These are phyloP conservation scores for Fusarium oligoseptatum DNA, from an alignment of 2,329 filamentous ascomycete species.

Conservation along the genomic window DNA sequence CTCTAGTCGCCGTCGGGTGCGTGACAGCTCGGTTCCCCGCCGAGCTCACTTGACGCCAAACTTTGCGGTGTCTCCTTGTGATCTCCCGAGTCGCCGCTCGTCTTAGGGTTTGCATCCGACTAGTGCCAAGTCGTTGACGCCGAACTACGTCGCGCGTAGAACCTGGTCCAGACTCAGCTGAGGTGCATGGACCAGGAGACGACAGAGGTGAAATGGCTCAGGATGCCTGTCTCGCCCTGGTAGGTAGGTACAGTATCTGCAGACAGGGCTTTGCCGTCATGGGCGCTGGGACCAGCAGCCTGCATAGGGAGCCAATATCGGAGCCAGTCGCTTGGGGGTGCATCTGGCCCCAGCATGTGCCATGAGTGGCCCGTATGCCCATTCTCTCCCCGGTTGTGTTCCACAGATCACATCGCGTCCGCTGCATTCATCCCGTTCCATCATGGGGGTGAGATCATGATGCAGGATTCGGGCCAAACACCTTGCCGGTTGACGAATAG, in stretches of 20 bases:
- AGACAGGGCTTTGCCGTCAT: conserved; percentile 8
- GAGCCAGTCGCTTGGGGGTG: conserved; percentile 25
- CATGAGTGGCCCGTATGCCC: conserved; percentile 16
- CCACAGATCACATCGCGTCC: conserved; percentile 35
- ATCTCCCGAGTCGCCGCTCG: conserved; percentile 16
- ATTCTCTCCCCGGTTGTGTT: conserved; percentile 18
- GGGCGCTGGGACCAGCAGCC: conserved; percentile 22
- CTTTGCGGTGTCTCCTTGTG: conserved; percentile 21
- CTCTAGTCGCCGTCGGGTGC: neutral
- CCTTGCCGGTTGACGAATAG: neutral
- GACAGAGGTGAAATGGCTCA: conserved; percentile 36
- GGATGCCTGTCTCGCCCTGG: conserved; percentile 17
- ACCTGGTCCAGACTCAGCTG: conserved; percentile 46
- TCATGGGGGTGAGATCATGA: conserved; percentile 8
- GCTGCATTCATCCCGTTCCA: conserved; percentile 26
- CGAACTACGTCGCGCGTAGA: conserved; percentile 28
- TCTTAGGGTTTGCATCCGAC: conserved; percentile 27
- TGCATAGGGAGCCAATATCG: conserved; percentile 18
- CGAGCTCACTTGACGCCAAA: conserved; percentile 21
- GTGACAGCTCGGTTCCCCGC: conserved; percentile 7
- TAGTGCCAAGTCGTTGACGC: conserved; percentile 27
- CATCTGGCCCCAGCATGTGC: conserved; percentile 21
- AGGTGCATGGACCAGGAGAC: conserved; percentile 39
- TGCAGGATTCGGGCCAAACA: conserved; percentile 2
- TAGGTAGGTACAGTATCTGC: conserved; percentile 10